Base-by-base conservation (phyloP, 1,284 basidiomycete species). In the Agroathelia rolfsii region DNA sequence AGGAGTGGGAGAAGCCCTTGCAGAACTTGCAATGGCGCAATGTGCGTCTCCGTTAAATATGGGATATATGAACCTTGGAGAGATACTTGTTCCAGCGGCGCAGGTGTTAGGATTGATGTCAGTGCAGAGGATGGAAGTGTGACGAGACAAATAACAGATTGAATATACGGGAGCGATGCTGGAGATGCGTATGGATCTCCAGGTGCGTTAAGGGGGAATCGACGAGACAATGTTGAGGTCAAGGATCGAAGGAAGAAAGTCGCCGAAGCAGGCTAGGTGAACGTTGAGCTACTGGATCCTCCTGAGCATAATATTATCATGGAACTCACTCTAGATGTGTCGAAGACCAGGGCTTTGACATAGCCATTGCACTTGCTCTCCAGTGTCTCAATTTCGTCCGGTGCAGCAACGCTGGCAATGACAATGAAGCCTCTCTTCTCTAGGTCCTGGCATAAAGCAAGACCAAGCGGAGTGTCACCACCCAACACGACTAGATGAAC, bases 341-440 rank as follows among this genome's bases (percentile, higher is more conserved):
- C 77, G 27, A 89, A 67, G 13, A 88, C 73, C 37, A 88, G 65
- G 1, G 78, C 83, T 31, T 78, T 75, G 36, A 88, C 69, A 54
- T 72, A 88, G 27, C 86, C 85, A 44, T 75, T 63, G 20, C 72
- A 69, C 40, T 62, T 58, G 25, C 60, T 60, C 52, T 89, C 83
- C 30, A 89, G 58, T 14, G 60, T 58, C 13, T 70, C 63, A 18
- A 72, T 73, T 6, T 70, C 69, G 34, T 78, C 76, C 1, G 75
- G 67, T 10, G 68, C 69, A 2, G 74, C 59, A 10, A 86, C 83
- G 40, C 78, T 87, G 5, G 76, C 66, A 43, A 90, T 76, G 24
- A 90, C 75, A 44, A 87, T 78, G 47, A 80, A 88, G 1, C 83
- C 82, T 43, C 76, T 72, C 47, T 64, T 65, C 54, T 86, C 80